These are phyloP conservation scores for Hebeloma cylindrosporum DNA, from an alignment of 768 basidiomycete genomes.

Conservation along the genomic window DNA sequence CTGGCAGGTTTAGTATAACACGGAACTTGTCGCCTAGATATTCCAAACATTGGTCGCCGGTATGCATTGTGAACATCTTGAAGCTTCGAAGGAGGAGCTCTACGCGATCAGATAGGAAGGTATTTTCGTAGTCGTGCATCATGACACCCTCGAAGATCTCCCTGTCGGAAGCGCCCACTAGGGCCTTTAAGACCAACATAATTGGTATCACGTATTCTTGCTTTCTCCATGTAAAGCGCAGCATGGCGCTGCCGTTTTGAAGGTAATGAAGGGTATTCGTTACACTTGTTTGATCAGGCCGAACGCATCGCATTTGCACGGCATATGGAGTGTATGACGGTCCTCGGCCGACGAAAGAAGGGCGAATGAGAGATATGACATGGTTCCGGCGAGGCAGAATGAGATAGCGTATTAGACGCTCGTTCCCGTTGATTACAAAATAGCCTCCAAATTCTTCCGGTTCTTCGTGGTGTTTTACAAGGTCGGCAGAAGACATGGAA, in stretches of 20 bases:
- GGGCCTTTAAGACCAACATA: conserved; percentile 93
- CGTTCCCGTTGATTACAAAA: conserved; percentile 98
- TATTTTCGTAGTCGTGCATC: conserved; percentile 96
- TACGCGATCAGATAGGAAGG: conserved; percentile 95
- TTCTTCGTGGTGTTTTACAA: conserved; percentile 91
- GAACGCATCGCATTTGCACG: conserved; percentile 93
- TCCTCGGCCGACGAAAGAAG: conserved; percentile 89
- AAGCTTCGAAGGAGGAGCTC: conserved; percentile 93
- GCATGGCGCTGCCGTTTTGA: conserved; percentile 93
- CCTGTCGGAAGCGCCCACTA: conserved; percentile 87
- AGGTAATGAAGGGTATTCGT: conserved; percentile 99
- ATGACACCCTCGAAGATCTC: conserved; percentile 96
- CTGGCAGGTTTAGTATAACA: conserved; percentile 85
- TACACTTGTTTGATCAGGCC: conserved; percentile 87
- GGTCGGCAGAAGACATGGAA: conserved; percentile 77
- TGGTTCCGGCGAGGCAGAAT: conserved; percentile 95
- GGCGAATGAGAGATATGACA: conserved; percentile 88
- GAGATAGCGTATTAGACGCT: conserved; percentile 96
- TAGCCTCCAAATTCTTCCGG: conserved; percentile 99
- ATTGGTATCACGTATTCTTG: conserved; percentile 98
- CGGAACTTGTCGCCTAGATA: conserved; percentile 97
- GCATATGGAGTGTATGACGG: conserved; percentile 94
- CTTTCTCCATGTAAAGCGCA: conserved; percentile 96
- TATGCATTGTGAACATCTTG: conserved; percentile 87
- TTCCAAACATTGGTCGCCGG: conserved; percentile 88